phyloP scores from a whole-genome alignment of 768 basidiomycete species.

The Pholiota microspora region DNA sequence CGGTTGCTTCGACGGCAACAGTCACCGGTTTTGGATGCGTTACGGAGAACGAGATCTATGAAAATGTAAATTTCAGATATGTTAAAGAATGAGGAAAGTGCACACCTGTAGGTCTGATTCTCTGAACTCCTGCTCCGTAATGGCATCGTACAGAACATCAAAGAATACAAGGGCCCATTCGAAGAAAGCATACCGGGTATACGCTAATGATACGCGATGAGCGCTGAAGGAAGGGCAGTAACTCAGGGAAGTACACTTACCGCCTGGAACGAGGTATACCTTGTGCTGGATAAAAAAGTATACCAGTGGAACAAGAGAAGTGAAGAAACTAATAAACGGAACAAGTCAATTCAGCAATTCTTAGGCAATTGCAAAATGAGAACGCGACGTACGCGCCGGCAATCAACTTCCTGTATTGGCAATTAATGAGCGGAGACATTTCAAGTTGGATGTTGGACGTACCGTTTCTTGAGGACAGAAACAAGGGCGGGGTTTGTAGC shows the following conservation, averaged over 20 bases:
- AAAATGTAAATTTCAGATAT: not conserved
- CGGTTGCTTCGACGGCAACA: not conserved
- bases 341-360: constrained; percentile 1
- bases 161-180: constrained; percentile 83
- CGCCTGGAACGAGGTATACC: constrained; percentile 73
- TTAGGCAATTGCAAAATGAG: not conserved
- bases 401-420: constrained; percentile 43
- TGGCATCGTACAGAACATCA: constrained; percentile 72
- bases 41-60: constrained; percentile 26
- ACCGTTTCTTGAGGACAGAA: constrained; percentile 54
- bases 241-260: constrained; percentile 33
- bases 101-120: constrained; percentile 53
- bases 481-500: constrained; percentile 45
- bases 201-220: constrained; percentile 46
- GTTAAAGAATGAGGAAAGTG: not conserved
- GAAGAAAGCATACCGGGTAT: constrained; percentile 82
- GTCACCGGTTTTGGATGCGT: not conserved
- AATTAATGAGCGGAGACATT: not conserved
- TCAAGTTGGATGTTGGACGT: constrained; percentile 5
- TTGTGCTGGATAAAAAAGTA: constrained; percentile 90
- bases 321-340: constrained; percentile 58
- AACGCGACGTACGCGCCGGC: constrained; percentile 43
- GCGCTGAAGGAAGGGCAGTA: not conserved
- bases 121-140: constrained; percentile 59
- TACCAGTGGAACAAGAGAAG: constrained; percentile 65